A percentile compares a stretch with the other conserved stretches of the same genome.
These are phyloP conservation scores for Oemleria cerasiformis DNA, from an alignment of 306 rosid species.

Conservation along the genomic window DNA sequence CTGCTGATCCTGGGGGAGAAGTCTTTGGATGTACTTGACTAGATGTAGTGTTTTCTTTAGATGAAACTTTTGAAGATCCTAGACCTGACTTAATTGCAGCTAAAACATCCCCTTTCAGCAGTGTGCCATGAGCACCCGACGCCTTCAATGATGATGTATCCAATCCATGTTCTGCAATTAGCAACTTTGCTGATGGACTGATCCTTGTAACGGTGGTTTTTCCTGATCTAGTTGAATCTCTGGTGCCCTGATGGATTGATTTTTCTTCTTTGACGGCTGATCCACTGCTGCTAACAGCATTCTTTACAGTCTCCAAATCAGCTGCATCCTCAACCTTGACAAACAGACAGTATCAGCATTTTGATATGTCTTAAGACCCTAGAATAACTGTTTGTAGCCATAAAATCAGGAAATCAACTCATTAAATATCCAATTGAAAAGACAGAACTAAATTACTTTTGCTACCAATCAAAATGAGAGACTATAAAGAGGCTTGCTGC, in stretches of 20 bases:
- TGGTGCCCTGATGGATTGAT: slow-evolving; percentile 36
- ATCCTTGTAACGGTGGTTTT: slow-evolving; percentile 55
- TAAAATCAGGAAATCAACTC: background rate
- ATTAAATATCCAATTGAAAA: background rate
- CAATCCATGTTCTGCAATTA: slow-evolving; percentile 75
- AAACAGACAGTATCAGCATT: slow-evolving; percentile 28
- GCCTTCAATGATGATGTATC: slow-evolving; percentile 70
- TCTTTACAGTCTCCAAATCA: slow-evolving; percentile 72
- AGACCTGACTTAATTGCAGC: slow-evolving; percentile 78
- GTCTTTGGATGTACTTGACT: slow-evolving; percentile 42
- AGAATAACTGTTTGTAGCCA: slow-evolving; percentile 14
- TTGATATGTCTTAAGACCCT: slow-evolving; percentile 26
- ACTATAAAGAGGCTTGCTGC: background rate
- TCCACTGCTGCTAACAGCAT: slow-evolving; percentile 43
- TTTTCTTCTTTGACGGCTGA: slow-evolving; percentile 51
- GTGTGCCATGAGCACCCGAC: slow-evolving; percentile 77
- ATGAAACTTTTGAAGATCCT: slow-evolving; percentile 46
- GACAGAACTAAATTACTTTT: background rate
- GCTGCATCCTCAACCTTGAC: slow-evolving; percentile 81
- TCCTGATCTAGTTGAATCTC: slow-evolving; percentile 36
- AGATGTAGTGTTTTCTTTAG: slow-evolving; percentile 51
- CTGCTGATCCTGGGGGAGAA: slow-evolving; percentile 36
- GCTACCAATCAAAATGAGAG: slow-evolving; percentile 15
- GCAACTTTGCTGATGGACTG: slow-evolving; percentile 91
- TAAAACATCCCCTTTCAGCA: slow-evolving; percentile 91